Evolutionary conservation across 1,284 basidiomycete genomes (phyloP).

Genomic region (Peniophora sp.): DNA sequence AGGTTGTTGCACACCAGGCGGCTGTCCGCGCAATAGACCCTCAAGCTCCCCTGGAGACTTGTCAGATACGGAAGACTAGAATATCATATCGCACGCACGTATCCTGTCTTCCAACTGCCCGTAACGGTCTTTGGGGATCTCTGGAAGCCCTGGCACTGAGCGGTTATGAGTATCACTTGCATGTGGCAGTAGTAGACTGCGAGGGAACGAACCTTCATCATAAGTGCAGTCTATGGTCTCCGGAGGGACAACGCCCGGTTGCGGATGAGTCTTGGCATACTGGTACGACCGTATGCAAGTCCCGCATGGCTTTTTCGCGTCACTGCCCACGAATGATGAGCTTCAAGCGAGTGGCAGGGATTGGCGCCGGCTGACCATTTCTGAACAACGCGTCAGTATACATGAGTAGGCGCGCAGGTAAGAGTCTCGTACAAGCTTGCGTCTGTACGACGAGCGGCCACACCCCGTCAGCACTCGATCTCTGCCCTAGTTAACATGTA

Average conservation of each 20-base stretch:
- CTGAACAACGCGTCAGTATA: background rate
- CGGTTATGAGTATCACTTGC: conserved; percentile 29
- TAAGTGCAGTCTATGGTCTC: conserved; percentile 22
- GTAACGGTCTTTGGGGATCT: conserved; percentile 49
- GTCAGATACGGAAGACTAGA: background rate
- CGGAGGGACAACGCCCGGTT: conserved; percentile 13
- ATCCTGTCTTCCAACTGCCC: conserved; percentile 60
- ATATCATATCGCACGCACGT: conserved; percentile 32
- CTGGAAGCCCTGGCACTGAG: conserved; percentile 19
- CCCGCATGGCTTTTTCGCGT: conserved; percentile 33
- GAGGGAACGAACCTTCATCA: conserved; percentile 15
- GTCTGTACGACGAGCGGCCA: background rate
- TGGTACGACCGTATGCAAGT: conserved; percentile 25
- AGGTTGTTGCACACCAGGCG: too few relatives aligned
- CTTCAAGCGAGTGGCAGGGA: background rate
- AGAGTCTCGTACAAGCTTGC: background rate
- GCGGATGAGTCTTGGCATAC: conserved; percentile 20
- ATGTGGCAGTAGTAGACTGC: background rate
- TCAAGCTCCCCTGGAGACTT: too few relatives aligned
- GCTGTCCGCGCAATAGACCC: too few relatives aligned
- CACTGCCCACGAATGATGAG: conserved; percentile 28
- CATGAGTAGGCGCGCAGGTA: background rate
- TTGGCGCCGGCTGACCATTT: background rate
- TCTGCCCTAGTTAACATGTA: background rate
- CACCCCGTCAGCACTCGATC: background rate